Base-by-base conservation (phyloP, 768 basidiomycete species). In the Boletellus emodensis region DNA sequence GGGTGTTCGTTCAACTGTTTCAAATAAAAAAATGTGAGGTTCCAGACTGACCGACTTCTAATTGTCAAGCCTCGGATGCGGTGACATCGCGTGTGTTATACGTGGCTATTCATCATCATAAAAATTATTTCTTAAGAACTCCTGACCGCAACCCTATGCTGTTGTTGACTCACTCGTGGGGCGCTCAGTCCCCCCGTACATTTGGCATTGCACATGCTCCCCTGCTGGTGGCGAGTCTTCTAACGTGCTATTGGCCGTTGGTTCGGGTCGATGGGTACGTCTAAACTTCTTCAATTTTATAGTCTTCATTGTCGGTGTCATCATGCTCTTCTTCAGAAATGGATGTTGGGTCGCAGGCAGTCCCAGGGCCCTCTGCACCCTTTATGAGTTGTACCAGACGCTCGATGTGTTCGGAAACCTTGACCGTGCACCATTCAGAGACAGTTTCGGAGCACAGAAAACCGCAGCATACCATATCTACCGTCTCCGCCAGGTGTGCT, bases 371-470 rank as follows among this genome's bases (percentile, higher is more conserved):
- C 62, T 94, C 92, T 0, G 85, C 80, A 1, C 90, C 79, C 59
- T 94, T 83, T 34, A 99, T 65, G n/a, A 97, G 70, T 54, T 80
- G 85, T 4, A 97, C 96, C 8, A 98, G 72, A 14, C 92, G 82
- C 61, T 93, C 91, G 36, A 96, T 87, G 39, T 87, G 85, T 64
- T 92, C 91, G 3, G 84, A 81, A 41, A 95, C 82, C 91, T 95
- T 28, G 50, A 32, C 0, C 34, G 30, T 2, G 42, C 6, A 47
- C 9, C 30, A 20, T 11, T 51, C 14, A 41, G 41, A 15, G 24
- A 39, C 17, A 13, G 24, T 43, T 14, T 24, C 24, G 22, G 15
- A 18, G 40, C 6, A 49, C 17, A 34, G 37, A 53, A 41, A 9
- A 32, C 26, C 24, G 12, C 40, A 40, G 67, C 76, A 40, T 44